Base-by-base conservation (phyloP, 1,139 yeast genomes). In the Candida freyschussii region DNA sequence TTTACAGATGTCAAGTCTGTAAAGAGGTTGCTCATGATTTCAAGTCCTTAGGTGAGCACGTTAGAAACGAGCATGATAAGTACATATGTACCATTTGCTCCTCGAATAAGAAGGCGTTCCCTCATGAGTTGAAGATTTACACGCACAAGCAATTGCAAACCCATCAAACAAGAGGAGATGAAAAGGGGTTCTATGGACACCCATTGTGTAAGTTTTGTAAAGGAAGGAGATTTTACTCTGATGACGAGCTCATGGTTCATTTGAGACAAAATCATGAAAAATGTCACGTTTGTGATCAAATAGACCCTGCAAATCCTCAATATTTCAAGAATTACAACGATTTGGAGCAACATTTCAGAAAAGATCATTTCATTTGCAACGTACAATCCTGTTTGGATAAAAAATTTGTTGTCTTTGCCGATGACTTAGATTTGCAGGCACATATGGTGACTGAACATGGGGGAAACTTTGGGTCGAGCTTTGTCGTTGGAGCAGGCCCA, bases 371-470 rank as follows among this genome's bases (percentile, higher is more conserved):
- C 56, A 77, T 79, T 11, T 91, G 99, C 59, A 67, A 71, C 24
- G 82, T 83, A n/a, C 83, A 75, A 28, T 53, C 72, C n/a, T 91
- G 99, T 60, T 61, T 89, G 32, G 97, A 89, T 37, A 77, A 83
- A 55, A 81, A 85, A 55, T 89, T 91, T 60, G 93, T 93, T 21
- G 98, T 91, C 2, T 91, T 91, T 53, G 72, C 80, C 19, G 91
- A 87, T 44, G 94, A 85, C 38, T 62, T 87, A 41, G 97, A 87
- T 49, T 64, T 91, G 33, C 80, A 85, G 32, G 93, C 94, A 2
- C 98, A 91, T 57, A 80, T 86, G 79, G 62, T 86, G 32, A 75
- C 77, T 44, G 91, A 82, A 44, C 98, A 91, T 57, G 81, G 89
- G 5, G 73, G 75, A 4, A 46, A 65, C 45, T 46, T 56, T 33